Conservation (phyloP, 371 early-diverging fungal genomes). For the Lichtheimia ramosa region DNA sequence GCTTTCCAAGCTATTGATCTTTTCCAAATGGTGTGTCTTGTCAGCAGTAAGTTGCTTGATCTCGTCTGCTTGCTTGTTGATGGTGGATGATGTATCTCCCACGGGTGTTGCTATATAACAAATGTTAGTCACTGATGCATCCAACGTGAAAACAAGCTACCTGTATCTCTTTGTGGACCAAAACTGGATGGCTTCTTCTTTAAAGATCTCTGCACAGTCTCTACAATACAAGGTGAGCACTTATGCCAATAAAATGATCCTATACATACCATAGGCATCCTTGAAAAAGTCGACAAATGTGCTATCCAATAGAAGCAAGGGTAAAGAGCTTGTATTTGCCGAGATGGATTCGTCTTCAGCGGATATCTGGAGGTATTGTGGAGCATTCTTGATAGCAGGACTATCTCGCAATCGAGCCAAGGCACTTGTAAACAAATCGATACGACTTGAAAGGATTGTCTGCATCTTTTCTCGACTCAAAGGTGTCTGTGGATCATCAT, state of each 20-base stretch:
- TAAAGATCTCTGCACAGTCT: slow-evolving; percentile 35
- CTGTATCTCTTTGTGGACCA: background rate
- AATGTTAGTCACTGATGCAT: slow-evolving; percentile 5
- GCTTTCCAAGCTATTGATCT: slow-evolving; percentile 8
- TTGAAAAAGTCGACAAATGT: slow-evolving; percentile 85
- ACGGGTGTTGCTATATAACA: background rate
- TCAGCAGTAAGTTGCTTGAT: slow-evolving; percentile 26
- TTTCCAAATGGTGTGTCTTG: slow-evolving; percentile 12
- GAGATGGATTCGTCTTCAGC: slow-evolving; percentile 46
- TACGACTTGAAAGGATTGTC: slow-evolving; percentile 79
- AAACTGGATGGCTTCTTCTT: slow-evolving; percentile 42
- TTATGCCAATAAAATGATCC: too few relatives aligned
- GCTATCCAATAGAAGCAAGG: slow-evolving; percentile 72
- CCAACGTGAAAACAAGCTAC: slow-evolving; percentile 9
- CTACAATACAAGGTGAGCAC: too few relatives aligned
- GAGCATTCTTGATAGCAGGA: slow-evolving; percentile 72
- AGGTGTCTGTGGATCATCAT: slow-evolving; percentile 75
- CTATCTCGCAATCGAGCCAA: slow-evolving; percentile 86
- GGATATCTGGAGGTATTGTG: slow-evolving; percentile 60
- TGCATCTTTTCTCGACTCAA: slow-evolving; percentile 75
- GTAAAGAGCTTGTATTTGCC: slow-evolving; percentile 44
- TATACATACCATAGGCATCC: slow-evolving; percentile 75
- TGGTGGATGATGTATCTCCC: slow-evolving; percentile 13
- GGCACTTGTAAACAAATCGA: slow-evolving; percentile 83
- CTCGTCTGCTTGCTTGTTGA: slow-evolving; percentile 45